A percentile compares a stretch with the other conserved stretches of the same genome.
phyloP scores from a whole-genome alignment of 345 rosid species.

The Euclidium syriacum region DNA sequence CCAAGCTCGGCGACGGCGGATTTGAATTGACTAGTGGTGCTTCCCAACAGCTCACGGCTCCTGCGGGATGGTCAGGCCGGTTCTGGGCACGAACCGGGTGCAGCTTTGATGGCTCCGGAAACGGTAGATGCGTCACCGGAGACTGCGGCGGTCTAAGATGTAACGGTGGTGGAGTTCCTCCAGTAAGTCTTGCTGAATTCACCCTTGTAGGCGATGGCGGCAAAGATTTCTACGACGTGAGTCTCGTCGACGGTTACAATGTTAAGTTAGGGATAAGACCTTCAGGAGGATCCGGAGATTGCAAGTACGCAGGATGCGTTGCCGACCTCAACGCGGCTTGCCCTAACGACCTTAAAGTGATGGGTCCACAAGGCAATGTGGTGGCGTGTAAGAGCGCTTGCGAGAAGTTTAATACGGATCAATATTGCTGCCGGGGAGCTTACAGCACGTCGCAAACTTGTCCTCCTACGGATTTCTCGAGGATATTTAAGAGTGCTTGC shows the following conservation, averaged over 20 bases:
- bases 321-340: slow-evolving; percentile 51
- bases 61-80: slow-evolving; percentile 70
- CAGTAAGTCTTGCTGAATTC: slow-evolving; percentile 55
- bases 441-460: slow-evolving; percentile 57
- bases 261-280: slow-evolving; percentile 51
- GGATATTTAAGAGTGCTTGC: slow-evolving; percentile 62
- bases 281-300: slow-evolving; percentile 47
- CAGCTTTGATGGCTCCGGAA: slow-evolving; percentile 49
- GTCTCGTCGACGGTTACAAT: slow-evolving; percentile 77
- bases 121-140: slow-evolving; percentile 55
- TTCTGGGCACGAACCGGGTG: too few relatives aligned
- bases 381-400: slow-evolving; percentile 78
- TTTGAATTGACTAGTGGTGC: slow-evolving; percentile 42
- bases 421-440: slow-evolving; percentile 65
- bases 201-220: slow-evolving; percentile 36
- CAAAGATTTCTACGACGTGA: slow-evolving; percentile 71
- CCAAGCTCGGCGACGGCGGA: slow-evolving; percentile 62
- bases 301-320: slow-evolving; percentile 59
- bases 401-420: slow-evolving; percentile 48
- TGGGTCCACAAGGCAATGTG: slow-evolving; percentile 28
- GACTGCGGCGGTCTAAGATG: slow-evolving; percentile 69
- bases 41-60: slow-evolving; percentile 42
- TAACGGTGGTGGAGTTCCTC: slow-evolving; percentile 58
- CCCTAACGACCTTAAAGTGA: slow-evolving; percentile 48
- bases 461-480: slow-evolving; percentile 53